A percentile compares a stretch with the other conserved stretches of the same genome.
phyloP scores from a whole-genome alignment of 441 rosid genomes.

The Capsella rubella region DNA sequence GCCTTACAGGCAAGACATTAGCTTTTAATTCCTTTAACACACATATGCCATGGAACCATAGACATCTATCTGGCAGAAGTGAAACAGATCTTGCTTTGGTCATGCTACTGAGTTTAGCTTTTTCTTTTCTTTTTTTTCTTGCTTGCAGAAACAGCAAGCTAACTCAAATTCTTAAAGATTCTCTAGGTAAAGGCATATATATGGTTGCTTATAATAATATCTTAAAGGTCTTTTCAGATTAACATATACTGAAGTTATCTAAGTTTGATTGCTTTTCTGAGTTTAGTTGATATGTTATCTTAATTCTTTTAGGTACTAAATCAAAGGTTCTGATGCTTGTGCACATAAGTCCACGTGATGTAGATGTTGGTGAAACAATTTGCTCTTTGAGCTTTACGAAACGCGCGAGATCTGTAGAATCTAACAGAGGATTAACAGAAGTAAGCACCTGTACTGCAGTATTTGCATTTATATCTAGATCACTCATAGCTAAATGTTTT shows the following conservation, averaged over 20 bases:
- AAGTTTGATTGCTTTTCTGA: slow-evolving; percentile 27
- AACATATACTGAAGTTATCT: not conserved
- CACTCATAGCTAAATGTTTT: slow-evolving; percentile 27
- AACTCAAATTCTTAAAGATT: slow-evolving; percentile 94
- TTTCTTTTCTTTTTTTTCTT: slow-evolving; percentile 34
- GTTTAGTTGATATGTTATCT: slow-evolving; percentile 30
- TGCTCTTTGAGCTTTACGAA: slow-evolving; percentile 85
- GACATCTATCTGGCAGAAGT: slow-evolving; percentile 30
- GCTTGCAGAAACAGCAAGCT: slow-evolving; percentile 96
- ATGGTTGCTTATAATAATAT: slow-evolving; percentile 30
- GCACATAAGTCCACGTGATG: slow-evolving; percentile 79
- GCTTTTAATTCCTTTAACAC: slow-evolving; percentile 25
- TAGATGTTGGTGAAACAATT: slow-evolving; percentile 76
- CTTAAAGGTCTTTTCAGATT: slow-evolving; percentile 1
- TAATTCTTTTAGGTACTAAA: slow-evolving; percentile 57
- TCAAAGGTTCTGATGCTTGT: slow-evolving; percentile 92
- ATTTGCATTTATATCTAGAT: not conserved
- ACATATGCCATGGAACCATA: slow-evolving; percentile 21
- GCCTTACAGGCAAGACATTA: slow-evolving; percentile 78
- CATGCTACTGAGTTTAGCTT: slow-evolving; percentile 34
- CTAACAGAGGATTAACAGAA: slow-evolving; percentile 60
- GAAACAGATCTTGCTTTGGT: slow-evolving; percentile 17
- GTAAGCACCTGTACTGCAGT: slow-evolving; percentile 44
- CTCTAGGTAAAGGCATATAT: slow-evolving; percentile 61
- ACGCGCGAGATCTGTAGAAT: slow-evolving; percentile 82